Base-by-base conservation (phyloP, 257 asterid genomes). In the Solanum sitiens region DNA sequence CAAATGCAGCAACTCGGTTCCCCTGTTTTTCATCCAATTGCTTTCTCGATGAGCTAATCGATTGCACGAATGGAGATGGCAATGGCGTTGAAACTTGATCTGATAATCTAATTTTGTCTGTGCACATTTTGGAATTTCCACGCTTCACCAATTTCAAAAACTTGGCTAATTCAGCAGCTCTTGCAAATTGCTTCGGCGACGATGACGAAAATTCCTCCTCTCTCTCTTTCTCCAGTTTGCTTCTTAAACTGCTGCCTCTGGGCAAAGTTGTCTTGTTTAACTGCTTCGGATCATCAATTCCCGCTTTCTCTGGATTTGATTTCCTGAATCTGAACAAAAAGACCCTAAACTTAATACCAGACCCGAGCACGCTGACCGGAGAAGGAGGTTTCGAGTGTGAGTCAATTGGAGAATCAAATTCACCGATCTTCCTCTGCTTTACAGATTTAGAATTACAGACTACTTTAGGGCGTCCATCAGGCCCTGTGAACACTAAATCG, bases 401-500 rank as follows among this genome's bases (percentile, higher is more conserved):
- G 84, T 77, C 39, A 20, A 37, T 74, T 5, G 30, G 35, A 83
- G 44, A 73, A 15, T 76, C 37, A n/a, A 2, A 40, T 76, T 42
- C 83, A 30, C 75, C 75, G 1, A 20, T 42, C 21, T 76, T 42
- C 61, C 59, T 20, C 61, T 76, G 83, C 61, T 86, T 67, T 33
- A 20, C 68, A 0, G 63, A 7, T 73, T 85, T 39, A 3, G 87
- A 39, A 63, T 85, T 67, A 47, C 40, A 44, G 25, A 53, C 77
- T 35, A 70, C 72, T 15, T 50, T 86, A 27, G 27, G 70, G 40
- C 86, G 68, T 53, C 3, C 23, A 53, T 87, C 88, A 4, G 95
- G 95, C 10, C 96, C 89, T 4, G 90, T 83, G 61, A 94, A 71
- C 83, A 89, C 98, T 91, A 96, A 87, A 79, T 96, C 99, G 84